Evolutionary conservation across 106 monocot species (phyloP).

Genomic region (Xerophyta viscosa): DNA sequence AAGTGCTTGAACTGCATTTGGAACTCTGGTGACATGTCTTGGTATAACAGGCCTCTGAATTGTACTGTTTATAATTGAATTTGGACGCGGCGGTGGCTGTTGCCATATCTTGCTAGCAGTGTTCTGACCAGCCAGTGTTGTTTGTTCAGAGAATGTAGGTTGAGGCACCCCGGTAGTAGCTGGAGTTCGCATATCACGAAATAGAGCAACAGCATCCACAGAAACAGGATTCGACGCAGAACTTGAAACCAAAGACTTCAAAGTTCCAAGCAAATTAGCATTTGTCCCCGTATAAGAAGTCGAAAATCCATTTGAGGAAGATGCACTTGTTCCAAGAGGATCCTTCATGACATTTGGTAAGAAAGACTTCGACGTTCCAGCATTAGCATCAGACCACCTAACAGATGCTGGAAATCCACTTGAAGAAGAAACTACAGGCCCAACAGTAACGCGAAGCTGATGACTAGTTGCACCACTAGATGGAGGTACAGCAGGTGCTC

Average conservation of each 20-base stretch:
- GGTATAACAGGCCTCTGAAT: conserved; percentile 13
- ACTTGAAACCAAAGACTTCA: conserved; percentile 18
- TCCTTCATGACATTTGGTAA: conserved; percentile 14
- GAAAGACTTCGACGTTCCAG: conserved; percentile 12
- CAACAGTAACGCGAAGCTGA: conserved; percentile 4
- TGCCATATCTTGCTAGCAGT: conserved; percentile 12
- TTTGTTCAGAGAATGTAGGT: conserved; percentile 1
- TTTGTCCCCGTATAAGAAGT: background rate
- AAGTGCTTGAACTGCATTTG: conserved; percentile 50
- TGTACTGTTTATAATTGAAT: conserved; percentile 9
- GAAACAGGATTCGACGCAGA: conserved; percentile 21
- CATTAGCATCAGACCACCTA: background rate
- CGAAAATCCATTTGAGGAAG: conserved; percentile 4
- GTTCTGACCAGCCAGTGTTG: conserved; percentile 10
- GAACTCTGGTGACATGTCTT: conserved; percentile 16
- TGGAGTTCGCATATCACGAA: conserved; percentile 3
- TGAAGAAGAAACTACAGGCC: conserved; percentile 1
- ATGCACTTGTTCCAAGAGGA: conserved; percentile 23
- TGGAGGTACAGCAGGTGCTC: conserved; percentile 1
- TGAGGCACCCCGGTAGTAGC: conserved; percentile 2
- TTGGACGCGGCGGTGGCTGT: conserved; percentile 1
- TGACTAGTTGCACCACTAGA: background rate
- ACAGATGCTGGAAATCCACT: conserved; percentile 10
- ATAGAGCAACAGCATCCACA: conserved; percentile 22
- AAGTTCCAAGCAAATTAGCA: background rate